Base-by-base conservation (phyloP, 1,284 basidiomycete genomes). In the Boletus holoroseus region DNA sequence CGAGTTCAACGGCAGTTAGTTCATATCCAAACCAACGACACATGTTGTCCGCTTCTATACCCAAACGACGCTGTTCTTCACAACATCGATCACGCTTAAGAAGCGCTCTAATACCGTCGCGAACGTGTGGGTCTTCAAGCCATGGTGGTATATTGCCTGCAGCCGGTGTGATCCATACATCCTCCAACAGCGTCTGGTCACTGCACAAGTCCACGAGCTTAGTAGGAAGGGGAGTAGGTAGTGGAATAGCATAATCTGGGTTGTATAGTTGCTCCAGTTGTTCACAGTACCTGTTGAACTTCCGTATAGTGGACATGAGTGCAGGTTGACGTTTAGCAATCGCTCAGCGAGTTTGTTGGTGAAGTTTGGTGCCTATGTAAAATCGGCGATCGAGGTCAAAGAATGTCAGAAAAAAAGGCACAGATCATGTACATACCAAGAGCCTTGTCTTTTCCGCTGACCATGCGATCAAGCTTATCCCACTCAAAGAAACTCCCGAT, bases 401-500 rank as follows among this genome's bases (percentile, higher is more conserved):
- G 13, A 31, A 31, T 12, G 12, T 31, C 5, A 15, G 13, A 31
- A 15, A 12, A 12, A 31, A 31, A 31, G 31, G 31, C 15, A 32
- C 15, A 32, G 31, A 15, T n/a, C 1, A 9, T 32, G 31, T n/a
- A 40, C 63, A 13, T 51, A 68, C 70, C 71, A 5, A 73, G 47
- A 2, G 70, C 45, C 31, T 70, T 58, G 11, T 68, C 54, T 24
- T 57, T 55, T 0, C 71, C 64, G 0, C 67, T 63, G 6, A 65
- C 66, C 0, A 69, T 69, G 22, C 58, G 60, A 42, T 72, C 66
- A 0, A 74, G 55, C 5, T 58, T 61, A 24, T 74, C 69, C 67
- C 68, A 73, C 38, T 74, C 68, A 8, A 70, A 68, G 39, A 75
- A 74, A 13, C 64, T 68, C 0, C 61, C 64, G 7, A 72, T 66